Base-by-base conservation (phyloP, 345 rosid genomes). In the Camelina neglecta region DNA sequence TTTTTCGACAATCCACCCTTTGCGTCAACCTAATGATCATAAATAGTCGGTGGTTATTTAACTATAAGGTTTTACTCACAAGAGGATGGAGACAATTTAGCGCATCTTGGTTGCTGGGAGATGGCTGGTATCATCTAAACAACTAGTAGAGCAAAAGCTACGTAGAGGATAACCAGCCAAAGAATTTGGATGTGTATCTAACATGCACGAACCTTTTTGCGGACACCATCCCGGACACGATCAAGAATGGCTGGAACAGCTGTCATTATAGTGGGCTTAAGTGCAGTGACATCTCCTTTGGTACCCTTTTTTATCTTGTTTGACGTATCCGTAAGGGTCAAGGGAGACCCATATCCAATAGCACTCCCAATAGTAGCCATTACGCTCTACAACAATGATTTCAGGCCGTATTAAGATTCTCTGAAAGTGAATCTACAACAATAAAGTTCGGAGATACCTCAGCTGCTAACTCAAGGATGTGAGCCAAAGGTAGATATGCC, bases 221-320 rank as follows among this genome's bases (percentile, higher is more conserved):
- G 85, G 57, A 96, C 99, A 65, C 99, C 99, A 82, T 91, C 98
- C 73, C 92, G 88, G 69, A 96, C 96, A 73, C 98, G 97, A 75
- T 96, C 99, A 60, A 96, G 97, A 81, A 96, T 91, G 80, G 99
- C 99, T 60, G 98, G 99, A 72, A 96, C 99, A 81, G 99, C 90
- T 56, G 99, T 85, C 98, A 96, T 88, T 62, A 96, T 69, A 15
- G 99, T 93, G 60, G 99, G 98, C 75, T 81, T 83, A 70, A 93
- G 82, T 31, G 80, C 89, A 11, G 91, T 75, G 64, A 92, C 98
- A 82, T 96, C 99, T 70, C 98, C 99, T 63, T 87, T 84, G 26
- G 99, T 91, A 74, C 98, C 98, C 61, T 44, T 86, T 79, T 91
- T 96, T 50, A 96, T 86, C 86, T 96, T 96, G 90, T 70, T 96